Percentiles rank a stretch among this genome's conserved stretches.
phyloP scores from a whole-genome alignment of 116 monocot genomes.

The Zostera marina region DNA sequence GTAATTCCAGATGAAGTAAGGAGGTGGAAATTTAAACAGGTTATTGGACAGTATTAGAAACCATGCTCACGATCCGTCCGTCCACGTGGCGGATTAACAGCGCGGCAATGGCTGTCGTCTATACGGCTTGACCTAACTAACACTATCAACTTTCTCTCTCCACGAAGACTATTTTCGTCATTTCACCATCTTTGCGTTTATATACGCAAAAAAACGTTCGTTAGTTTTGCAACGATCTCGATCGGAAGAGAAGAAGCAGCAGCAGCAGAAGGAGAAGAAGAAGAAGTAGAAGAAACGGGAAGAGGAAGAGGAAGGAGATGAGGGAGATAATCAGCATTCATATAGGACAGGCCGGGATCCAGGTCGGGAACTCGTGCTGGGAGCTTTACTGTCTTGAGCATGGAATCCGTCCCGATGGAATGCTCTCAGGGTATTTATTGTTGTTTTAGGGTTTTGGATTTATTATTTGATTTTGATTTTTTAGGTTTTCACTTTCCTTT shows the following conservation, averaged over 20 bases:
- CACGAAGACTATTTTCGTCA: not conserved
- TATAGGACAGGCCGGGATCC: conserved; percentile 49
- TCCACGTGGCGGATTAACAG: not conserved
- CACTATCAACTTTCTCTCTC: too few species aligned
- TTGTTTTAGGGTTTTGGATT: too few species aligned
- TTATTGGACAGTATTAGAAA: not conserved
- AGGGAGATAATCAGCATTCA: conserved; percentile 30
- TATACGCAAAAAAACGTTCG: not conserved
- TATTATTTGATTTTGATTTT: too few species aligned
- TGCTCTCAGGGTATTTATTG: conserved; percentile 9
- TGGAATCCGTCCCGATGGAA: conserved; percentile 16
- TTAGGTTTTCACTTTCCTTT: not conserved
- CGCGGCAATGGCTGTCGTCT: conserved; percentile 5
- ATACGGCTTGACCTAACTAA: too few species aligned
- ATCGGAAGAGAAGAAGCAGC: too few species aligned
- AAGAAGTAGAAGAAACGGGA: not conserved
- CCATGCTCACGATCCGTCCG: not conserved
- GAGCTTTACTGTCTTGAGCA: conserved; percentile 42
- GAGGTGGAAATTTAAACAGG: too few species aligned
- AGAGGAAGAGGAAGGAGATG: conserved; percentile 10
- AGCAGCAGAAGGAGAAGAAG: not conserved
- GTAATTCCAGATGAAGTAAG: too few species aligned
- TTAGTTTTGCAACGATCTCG: not conserved
- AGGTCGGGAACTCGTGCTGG: conserved; percentile 42
- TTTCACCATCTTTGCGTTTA: not conserved